Evolutionary conservation across 768 basidiomycete species (phyloP).

Genomic region (Lentinus tigrinus): DNA sequence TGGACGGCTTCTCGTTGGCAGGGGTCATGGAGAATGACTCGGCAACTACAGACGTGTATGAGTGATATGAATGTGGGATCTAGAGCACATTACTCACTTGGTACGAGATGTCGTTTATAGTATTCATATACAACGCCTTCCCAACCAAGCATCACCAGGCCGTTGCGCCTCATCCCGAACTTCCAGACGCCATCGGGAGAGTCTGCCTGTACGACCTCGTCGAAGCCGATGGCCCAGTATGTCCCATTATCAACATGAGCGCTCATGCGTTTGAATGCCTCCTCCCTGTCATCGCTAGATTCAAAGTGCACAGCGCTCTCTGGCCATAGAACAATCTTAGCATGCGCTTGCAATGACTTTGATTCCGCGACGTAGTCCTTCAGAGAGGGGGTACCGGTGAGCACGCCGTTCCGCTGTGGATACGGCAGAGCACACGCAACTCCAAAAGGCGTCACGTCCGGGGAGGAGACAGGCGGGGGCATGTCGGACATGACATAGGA

Average conservation of each 20-base stretch:
- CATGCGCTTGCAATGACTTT: conserved; percentile 37
- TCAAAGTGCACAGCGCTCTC: conserved; percentile 74
- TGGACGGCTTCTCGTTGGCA: conserved; percentile 47
- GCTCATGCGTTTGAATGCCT: conserved; percentile 47
- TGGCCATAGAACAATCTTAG: conserved; percentile 74
- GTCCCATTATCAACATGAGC: conserved; percentile 32
- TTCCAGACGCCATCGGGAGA: conserved; percentile 33
- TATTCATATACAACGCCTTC: conserved; percentile 50
- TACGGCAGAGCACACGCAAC: conserved; percentile 71
- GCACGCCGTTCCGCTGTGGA: conserved; percentile 39
- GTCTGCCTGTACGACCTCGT: conserved; percentile 49
- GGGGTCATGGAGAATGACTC: conserved; percentile 70
- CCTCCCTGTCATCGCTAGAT: conserved; percentile 44
- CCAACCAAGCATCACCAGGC: conserved; percentile 57
- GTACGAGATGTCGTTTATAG: conserved; percentile 77
- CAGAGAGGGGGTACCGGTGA: conserved; percentile 37
- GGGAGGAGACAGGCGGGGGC: conserved; percentile 39
- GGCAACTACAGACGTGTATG: conserved; percentile 49
- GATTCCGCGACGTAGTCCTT: conserved; percentile 65
- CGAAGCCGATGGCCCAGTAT: conserved; percentile 70
- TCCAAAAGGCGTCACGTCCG: conserved; percentile 49
- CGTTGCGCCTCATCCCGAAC: conserved; percentile 51
- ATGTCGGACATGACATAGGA: conserved; percentile 45
- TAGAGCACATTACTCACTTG: conserved; percentile 47
- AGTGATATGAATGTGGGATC: background rate